Evolutionary conservation across 352 stramenopile genomes (phyloP).

Genomic region (Thalassiosira mediterranea): DNA sequence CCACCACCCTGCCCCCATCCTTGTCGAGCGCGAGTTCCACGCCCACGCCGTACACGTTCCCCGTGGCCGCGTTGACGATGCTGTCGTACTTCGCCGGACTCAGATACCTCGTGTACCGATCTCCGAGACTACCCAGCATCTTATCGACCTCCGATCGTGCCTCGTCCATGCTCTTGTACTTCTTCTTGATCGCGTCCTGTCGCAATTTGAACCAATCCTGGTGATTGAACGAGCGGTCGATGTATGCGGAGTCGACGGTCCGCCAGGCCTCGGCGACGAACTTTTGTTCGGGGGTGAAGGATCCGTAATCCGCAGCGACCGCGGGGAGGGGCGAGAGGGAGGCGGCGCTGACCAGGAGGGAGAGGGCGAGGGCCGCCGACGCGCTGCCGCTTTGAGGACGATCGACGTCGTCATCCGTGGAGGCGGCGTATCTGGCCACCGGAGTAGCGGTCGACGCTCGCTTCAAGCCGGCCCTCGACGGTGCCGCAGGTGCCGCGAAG

Average conservation of each 20-base stretch:
- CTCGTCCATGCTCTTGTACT: conserved; percentile 83
- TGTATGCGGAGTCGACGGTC: conserved; percentile 80
- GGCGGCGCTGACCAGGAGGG: background rate
- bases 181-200: conserved; percentile 71
- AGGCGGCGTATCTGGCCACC: no score
- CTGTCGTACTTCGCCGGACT: conserved; percentile 80
- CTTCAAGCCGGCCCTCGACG: no score
- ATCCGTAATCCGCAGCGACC: conserved; percentile 54
- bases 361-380: conserved; percentile 3
- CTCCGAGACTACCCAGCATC: conserved; percentile 73
- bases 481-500: no score
- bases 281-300: conserved; percentile 75
- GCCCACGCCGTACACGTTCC: conserved; percentile 74
- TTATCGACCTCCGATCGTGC: conserved; percentile 57
- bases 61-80: conserved; percentile 77
- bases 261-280: conserved; percentile 83
- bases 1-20: conserved; percentile 47
- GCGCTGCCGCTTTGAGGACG: no score
- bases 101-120: conserved; percentile 84
- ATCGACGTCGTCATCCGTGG: no score
- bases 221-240: conserved; percentile 84
- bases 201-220: conserved; percentile 84
- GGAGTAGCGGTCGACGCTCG: no score
- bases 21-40: conserved; percentile 68
- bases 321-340: conserved; percentile 14